Conservation (phyloP, 768 basidiomycete species). For the Flagelloscypha sp. region DNA sequence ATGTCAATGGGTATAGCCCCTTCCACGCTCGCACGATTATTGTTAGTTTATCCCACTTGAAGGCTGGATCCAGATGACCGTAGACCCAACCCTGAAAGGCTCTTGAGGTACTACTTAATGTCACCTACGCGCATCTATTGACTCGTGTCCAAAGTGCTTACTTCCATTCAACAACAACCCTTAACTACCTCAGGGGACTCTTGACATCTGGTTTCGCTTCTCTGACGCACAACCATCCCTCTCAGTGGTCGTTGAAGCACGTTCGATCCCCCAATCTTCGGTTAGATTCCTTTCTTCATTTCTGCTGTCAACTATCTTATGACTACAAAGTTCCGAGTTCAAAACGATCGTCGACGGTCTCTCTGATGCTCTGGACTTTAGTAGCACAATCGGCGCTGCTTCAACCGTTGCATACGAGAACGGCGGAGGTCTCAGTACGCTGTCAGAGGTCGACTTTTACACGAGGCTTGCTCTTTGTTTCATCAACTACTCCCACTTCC, state of each 20-base stretch:
- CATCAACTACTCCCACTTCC: neutral
- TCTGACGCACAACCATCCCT: slow-evolving; percentile 81
- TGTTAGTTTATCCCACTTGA: slow-evolving; percentile 11
- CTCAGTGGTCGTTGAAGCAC: slow-evolving; percentile 87
- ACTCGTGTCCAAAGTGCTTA: slow-evolving; percentile 56
- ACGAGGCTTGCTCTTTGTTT: slow-evolving; percentile 50
- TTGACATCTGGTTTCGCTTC: slow-evolving; percentile 91
- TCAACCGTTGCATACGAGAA: slow-evolving; percentile 50
- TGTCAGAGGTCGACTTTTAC: slow-evolving; percentile 91
- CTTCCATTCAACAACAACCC: slow-evolving; percentile 89
- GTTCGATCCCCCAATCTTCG: slow-evolving; percentile 75
- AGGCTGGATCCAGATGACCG: slow-evolving; percentile 72
- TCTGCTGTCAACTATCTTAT: no score
- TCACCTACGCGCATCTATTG: neutral
- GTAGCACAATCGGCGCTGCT: slow-evolving; percentile 72
- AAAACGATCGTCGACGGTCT: slow-evolving; percentile 78
- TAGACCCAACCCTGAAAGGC: slow-evolving; percentile 81
- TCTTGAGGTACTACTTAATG: slow-evolving; percentile 51
- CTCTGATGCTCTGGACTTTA: slow-evolving; percentile 90
- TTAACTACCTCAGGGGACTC: slow-evolving; percentile 86
- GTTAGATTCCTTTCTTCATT: slow-evolving; percentile 28
- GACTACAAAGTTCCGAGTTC: slow-evolving; percentile 64
- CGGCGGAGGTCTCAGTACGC: slow-evolving; percentile 59
- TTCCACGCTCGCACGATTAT: slow-evolving; percentile 4
- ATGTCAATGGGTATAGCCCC: slow-evolving; percentile 74